Conservation (phyloP, 148 eudicot species). For the Pouteria glomerata region DNA sequence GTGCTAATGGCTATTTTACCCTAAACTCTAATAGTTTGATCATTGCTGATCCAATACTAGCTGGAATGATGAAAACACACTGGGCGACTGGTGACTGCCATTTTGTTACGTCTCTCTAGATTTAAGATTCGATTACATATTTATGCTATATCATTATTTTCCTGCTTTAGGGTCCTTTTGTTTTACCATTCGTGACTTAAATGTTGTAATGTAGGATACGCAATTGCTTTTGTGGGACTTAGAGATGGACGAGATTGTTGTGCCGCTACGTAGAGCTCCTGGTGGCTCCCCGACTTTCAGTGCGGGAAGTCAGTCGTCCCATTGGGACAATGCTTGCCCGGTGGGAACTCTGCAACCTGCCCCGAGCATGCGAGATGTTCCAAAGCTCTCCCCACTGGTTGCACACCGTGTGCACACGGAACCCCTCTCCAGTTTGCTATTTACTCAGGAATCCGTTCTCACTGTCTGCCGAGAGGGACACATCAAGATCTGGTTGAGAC, state of each 20-base stretch:
- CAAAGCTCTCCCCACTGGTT: constrained; percentile 70
- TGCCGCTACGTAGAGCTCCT: constrained; percentile 69
- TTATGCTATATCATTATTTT: background rate
- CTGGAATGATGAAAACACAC: too few species aligned
- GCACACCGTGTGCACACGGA: constrained; percentile 71
- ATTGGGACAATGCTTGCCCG: constrained; percentile 61
- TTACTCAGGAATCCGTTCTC: constrained; percentile 64
- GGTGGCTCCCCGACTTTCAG: constrained; percentile 84
- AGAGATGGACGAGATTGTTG: constrained; percentile 73
- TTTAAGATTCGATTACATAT: background rate
- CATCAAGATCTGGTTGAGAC: constrained; percentile 77
- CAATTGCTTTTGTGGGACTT: constrained; percentile 84
- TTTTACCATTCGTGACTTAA: background rate
- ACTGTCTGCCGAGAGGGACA: constrained; percentile 78
- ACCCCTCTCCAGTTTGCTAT: constrained; percentile 69
- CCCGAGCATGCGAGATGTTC: constrained; percentile 77
- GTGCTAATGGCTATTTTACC: too few species aligned
- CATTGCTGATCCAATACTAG: too few species aligned
- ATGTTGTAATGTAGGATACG: constrained; percentile 49
- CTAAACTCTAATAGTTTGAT: too few species aligned
- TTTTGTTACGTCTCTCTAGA: background rate
- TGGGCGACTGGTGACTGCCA: background rate
- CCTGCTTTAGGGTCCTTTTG: background rate
- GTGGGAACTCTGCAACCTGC: constrained; percentile 67
- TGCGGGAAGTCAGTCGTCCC: constrained; percentile 66